Conservation (phyloP, 768 basidiomycete species). For the Lentinus tigrinus region DNA sequence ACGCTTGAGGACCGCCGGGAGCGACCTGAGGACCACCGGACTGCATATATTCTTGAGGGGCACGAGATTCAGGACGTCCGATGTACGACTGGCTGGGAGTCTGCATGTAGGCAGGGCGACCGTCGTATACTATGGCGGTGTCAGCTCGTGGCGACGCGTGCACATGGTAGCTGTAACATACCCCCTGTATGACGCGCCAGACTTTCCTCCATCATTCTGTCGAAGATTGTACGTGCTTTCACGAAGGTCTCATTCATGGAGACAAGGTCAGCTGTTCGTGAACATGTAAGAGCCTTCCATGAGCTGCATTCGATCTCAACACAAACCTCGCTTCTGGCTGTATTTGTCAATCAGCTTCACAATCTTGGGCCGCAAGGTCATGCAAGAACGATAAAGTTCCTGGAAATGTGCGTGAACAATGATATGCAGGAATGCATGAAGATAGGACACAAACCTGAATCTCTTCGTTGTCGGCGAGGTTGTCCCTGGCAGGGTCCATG, state of each 20-base stretch:
- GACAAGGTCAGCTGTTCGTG: slow-evolving; percentile 75
- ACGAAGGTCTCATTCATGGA: slow-evolving; percentile 95
- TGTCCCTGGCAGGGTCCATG: slow-evolving; percentile 75
- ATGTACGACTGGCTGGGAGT: slow-evolving; percentile 25
- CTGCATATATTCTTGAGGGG: slow-evolving; percentile 30
- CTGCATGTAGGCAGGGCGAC: slow-evolving; percentile 29
- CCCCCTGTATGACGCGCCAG: slow-evolving; percentile 70
- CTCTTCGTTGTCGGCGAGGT: slow-evolving; percentile 89
- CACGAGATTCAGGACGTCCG: slow-evolving; percentile 32
- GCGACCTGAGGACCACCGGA: slow-evolving; percentile 30
- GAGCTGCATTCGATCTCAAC: slow-evolving; percentile 1
- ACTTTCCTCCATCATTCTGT: slow-evolving; percentile 91
- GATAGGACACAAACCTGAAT: slow-evolving; percentile 54
- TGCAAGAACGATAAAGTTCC: slow-evolving; percentile 89
- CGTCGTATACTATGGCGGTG: slow-evolving; percentile 52
- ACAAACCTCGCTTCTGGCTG: slow-evolving; percentile 79
- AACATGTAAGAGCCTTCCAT: not conserved
- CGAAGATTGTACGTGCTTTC: slow-evolving; percentile 85
- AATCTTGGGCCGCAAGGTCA: slow-evolving; percentile 90
- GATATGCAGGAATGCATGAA: not conserved
- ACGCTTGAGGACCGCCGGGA: slow-evolving; percentile 37
- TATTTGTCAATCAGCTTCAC: slow-evolving; percentile 97
- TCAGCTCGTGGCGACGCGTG: slow-evolving; percentile 1
- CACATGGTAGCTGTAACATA: slow-evolving; percentile 29
- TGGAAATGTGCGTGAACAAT: slow-evolving; percentile 32